Evolutionary conservation across 2,329 filamentous ascomycete species (phyloP).

Genomic region (Aspergillus sclerotialis): DNA sequence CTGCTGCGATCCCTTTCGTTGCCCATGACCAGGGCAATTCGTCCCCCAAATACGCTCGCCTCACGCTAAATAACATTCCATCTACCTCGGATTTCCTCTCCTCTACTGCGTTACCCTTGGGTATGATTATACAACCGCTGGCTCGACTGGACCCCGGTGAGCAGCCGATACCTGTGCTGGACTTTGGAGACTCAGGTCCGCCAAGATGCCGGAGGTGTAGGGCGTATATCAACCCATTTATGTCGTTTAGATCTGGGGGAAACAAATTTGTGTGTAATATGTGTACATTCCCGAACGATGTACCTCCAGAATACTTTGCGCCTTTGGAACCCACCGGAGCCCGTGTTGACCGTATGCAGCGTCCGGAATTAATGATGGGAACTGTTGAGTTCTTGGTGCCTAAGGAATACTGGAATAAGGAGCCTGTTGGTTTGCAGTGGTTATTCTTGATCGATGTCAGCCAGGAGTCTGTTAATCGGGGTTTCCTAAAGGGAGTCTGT

Average conservation of each 20-base stretch:
- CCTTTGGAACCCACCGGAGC: slow-evolving; percentile 81
- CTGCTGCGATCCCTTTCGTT: slow-evolving; percentile 80
- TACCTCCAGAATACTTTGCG: slow-evolving; percentile 83
- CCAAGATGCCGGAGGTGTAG: slow-evolving; percentile 88
- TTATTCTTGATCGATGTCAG: slow-evolving; percentile 91
- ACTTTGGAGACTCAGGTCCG: slow-evolving; percentile 87
- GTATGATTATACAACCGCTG: slow-evolving; percentile 80
- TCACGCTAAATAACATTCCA: slow-evolving; percentile 92
- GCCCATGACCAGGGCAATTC: slow-evolving; percentile 96
- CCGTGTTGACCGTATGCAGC: slow-evolving; percentile 77
- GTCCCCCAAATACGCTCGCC: slow-evolving; percentile 84
- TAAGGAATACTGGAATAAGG: slow-evolving; percentile 97
- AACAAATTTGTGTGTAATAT: slow-evolving; percentile 98
- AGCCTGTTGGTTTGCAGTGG: slow-evolving; percentile 80
- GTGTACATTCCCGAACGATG: slow-evolving; percentile 95
- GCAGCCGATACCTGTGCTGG: slow-evolving; percentile 78
- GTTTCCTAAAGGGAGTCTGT: slow-evolving; percentile 83
- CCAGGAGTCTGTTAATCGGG: slow-evolving; percentile 83
- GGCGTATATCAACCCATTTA: slow-evolving; percentile 97
- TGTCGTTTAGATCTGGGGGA: slow-evolving; percentile 90
- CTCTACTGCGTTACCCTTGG: slow-evolving; percentile 76
- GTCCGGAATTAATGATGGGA: slow-evolving; percentile 81
- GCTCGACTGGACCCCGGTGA: slow-evolving; percentile 79
- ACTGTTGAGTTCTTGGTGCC: slow-evolving; percentile 96
- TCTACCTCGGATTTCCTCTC: slow-evolving; percentile 70